phyloP scores from a whole-genome alignment of 169 alveolate species.

The Babesia bigemina region DNA sequence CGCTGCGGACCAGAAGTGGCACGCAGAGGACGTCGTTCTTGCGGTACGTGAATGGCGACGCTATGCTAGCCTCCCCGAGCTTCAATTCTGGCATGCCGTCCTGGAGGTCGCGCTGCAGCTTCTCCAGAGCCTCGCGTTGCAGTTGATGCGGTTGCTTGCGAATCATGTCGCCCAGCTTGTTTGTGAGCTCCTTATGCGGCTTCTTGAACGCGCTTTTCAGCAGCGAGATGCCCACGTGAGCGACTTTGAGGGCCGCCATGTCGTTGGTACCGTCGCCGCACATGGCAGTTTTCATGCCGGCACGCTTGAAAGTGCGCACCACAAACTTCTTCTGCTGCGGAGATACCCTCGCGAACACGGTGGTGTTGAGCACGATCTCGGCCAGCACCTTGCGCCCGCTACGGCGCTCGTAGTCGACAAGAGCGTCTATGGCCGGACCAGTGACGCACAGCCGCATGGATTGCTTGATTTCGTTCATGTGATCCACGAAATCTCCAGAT shows the following conservation, averaged over 20 bases:
- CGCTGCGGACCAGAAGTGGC: slow-evolving; percentile 88
- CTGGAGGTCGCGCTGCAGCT: slow-evolving; percentile 73
- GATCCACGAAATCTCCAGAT: slow-evolving; percentile 19
- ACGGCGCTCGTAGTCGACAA: slow-evolving; percentile 24
- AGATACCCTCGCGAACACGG: slow-evolving; percentile 94
- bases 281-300: slow-evolving; percentile 89
- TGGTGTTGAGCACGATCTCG: slow-evolving; percentile 66
- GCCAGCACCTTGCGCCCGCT: slow-evolving; percentile 41
- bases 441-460: slow-evolving; percentile 46
- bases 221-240: slow-evolving; percentile 96
- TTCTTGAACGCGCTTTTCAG: slow-evolving; percentile 79
- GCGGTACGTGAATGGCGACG: slow-evolving; percentile 97
- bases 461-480: slow-evolving; percentile 29
- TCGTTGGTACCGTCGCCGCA: slow-evolving; percentile 99
- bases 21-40: slow-evolving; percentile 90
- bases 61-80: slow-evolving; percentile 97
- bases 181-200: slow-evolving; percentile 48
- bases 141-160: slow-evolving; percentile 31
- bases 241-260: slow-evolving; percentile 97
- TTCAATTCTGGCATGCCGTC: slow-evolving; percentile 83
- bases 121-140: slow-evolving; percentile 14
- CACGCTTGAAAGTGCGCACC: slow-evolving; percentile 77
- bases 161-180: slow-evolving; percentile 48
- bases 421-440: slow-evolving; percentile 47
- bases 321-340: slow-evolving; percentile 92